Percentiles rank a stretch among this genome's conserved stretches.
These are phyloP conservation scores for Colletotrichum camelliae DNA, from an alignment of 2,329 filamentous ascomycete species.

Conservation along the genomic window DNA sequence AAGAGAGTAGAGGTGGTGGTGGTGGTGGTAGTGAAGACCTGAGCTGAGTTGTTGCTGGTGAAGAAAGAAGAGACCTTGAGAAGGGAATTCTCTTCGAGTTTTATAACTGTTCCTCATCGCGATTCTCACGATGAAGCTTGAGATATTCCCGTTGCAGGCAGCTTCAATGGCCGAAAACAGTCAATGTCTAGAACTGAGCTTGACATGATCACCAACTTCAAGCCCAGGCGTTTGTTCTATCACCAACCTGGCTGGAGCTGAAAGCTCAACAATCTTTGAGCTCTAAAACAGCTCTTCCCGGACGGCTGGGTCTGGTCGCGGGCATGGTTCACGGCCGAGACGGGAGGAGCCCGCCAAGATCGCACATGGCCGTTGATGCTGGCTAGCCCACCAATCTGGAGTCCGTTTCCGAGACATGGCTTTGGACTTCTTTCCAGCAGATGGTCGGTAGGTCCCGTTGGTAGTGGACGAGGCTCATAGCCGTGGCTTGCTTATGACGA, in stretches of 20 bases:
- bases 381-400: not conserved
- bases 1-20: not conserved
- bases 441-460: not conserved
- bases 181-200: not conserved
- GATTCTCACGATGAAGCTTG: not conserved
- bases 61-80: not conserved
- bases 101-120: not conserved
- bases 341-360: not conserved
- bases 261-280: not conserved
- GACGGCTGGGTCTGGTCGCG: not conserved
- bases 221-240: not conserved
- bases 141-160: not conserved
- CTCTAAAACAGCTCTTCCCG: not conserved
- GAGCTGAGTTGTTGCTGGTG: not conserved
- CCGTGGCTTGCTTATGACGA: slow-evolving; percentile 3
- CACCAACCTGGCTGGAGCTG: not conserved
- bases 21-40: not conserved
- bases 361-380: not conserved
- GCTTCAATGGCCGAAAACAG: not conserved
- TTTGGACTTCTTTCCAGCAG: not conserved
- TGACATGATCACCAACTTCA: not conserved
- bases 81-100: not conserved
- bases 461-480: not conserved
- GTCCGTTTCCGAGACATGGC: not conserved
- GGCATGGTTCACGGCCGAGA: not conserved